Base-by-base conservation (phyloP, 805 yeast genomes). In the Metschnikowia hibisci region DNA sequence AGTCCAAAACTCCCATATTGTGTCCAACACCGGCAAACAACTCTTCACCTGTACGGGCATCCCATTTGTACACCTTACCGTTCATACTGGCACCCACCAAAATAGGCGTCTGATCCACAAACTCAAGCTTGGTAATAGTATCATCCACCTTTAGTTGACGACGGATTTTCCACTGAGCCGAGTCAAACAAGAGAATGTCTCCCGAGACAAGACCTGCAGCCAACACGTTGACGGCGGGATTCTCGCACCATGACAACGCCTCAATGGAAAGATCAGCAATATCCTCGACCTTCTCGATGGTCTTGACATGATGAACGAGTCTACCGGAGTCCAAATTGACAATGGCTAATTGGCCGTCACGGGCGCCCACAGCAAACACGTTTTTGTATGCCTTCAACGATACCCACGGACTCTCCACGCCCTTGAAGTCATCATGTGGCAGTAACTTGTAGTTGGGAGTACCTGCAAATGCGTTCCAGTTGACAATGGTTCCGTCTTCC, bases 201-300 rank as follows among this genome's bases (percentile, higher is more conserved):
- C 99, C 99, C 25, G 86, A 81, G 16, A 93, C 98, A 51, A 87
- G 71, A 6, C 99, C 99, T 8, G 84, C 77, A 2, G 96, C 98
- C 60, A 93, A 65, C 35, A 70, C 57, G 46, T 61, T 66, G 35
- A 88, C 62, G 23, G 82, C 75, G 12, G 79, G 76, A 33, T 65
- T 61, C 14, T 54, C 52, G 56, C 89, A 81, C 96, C 96, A 93
- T 11, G 84, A 63, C 41, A 93, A 72, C 3, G 96, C 83, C 67
- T 70, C 76, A 33, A 70, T 65, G 9, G 74, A 68, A 32, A 70
- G 61, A 38, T 70, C 76, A 9, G 74, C 70, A 29, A 66, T 51
- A 51, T 70, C 76, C 14, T 70, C 74, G 20, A 59, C 66, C 38
- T 76, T 61, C 53, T 82, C 87, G 36, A 83, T 69, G 1, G 87